Conservation (phyloP, 192 early-diverging fungal genomes). For the Gryganskiella cystojenkinii region DNA sequence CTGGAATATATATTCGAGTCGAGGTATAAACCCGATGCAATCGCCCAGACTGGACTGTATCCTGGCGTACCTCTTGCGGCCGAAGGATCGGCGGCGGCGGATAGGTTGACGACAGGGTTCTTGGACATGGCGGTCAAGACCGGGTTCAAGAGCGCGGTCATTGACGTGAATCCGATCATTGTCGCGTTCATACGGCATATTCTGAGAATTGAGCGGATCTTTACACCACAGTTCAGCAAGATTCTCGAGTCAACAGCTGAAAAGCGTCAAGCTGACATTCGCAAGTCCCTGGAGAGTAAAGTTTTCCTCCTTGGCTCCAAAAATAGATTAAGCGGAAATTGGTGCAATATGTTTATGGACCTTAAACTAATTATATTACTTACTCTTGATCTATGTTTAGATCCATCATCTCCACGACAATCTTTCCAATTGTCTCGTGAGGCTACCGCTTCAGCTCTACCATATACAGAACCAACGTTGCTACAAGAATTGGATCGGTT, state of each 20-base stretch:
- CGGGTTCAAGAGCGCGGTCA: constrained; percentile 49
- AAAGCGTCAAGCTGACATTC: constrained; percentile 21
- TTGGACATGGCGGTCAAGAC: constrained; percentile 55
- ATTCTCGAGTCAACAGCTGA: constrained; percentile 12
- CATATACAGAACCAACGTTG: constrained; percentile 25
- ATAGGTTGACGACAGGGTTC: constrained; percentile 43
- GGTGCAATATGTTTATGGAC: too few species aligned
- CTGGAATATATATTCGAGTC: constrained; percentile 56
- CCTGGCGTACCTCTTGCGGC: constrained; percentile 10
- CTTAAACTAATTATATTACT: too few species aligned
- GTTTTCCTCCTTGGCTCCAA: too few species aligned
- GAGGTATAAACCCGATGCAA: constrained; percentile 41
- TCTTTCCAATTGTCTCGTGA: constrained; percentile 44
- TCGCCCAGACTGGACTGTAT: constrained; percentile 19
- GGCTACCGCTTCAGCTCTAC: neutral
- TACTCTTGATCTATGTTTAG: neutral
- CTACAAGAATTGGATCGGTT: constrained; percentile 42
- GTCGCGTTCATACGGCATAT: constrained; percentile 68
- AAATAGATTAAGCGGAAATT: too few species aligned
- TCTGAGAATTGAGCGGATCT: constrained; percentile 65
- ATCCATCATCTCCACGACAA: constrained; percentile 42
- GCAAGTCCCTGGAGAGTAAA: constrained; percentile 42
- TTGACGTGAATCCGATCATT: constrained; percentile 62
- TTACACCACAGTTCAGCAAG: constrained; percentile 48
- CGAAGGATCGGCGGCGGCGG: too few species aligned